These are phyloP conservation scores for Secale cereale DNA, from an alignment of 176 grass and related monocot species.

Conservation along the genomic window DNA sequence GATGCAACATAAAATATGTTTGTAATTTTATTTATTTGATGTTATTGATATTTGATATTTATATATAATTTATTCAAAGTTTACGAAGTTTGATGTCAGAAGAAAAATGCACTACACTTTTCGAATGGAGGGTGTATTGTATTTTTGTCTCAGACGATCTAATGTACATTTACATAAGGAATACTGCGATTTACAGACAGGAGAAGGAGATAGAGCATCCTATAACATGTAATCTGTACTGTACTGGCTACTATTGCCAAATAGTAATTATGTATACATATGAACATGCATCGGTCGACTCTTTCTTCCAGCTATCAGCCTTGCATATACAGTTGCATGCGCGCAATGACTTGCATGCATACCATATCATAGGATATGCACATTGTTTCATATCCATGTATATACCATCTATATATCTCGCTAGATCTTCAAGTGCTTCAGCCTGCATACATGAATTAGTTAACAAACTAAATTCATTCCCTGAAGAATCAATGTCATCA, in stretches of 20 bases:
- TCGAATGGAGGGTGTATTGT: neutral
- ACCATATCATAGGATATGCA: neutral
- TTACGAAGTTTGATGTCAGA: too few relatives aligned
- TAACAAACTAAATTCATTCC: neutral
- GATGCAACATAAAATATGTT: too few relatives aligned
- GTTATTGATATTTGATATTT: too few relatives aligned
- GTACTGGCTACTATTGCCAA: neutral
- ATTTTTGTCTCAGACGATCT: neutral
- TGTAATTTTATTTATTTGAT: too few relatives aligned
- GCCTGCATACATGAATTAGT: slow-evolving; percentile 22
- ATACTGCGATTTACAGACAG: neutral
- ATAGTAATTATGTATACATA: neutral
- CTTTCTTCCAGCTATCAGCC: neutral
- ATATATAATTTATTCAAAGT: too few relatives aligned
- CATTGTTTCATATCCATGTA: neutral
- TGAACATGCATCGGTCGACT: slow-evolving; percentile 1
- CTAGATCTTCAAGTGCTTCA: slow-evolving; percentile 57
- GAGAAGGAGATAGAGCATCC: neutral
- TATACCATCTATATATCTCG: neutral
- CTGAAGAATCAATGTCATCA: neutral
- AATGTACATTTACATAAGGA: neutral
- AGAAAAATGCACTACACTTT: too few relatives aligned
- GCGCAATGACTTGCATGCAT: neutral
- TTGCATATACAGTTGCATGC: neutral
- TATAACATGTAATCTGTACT: neutral